Evolutionary conservation across 2,329 filamentous ascomycete genomes (phyloP).

Genomic region (Arthrobotrys conoides): DNA sequence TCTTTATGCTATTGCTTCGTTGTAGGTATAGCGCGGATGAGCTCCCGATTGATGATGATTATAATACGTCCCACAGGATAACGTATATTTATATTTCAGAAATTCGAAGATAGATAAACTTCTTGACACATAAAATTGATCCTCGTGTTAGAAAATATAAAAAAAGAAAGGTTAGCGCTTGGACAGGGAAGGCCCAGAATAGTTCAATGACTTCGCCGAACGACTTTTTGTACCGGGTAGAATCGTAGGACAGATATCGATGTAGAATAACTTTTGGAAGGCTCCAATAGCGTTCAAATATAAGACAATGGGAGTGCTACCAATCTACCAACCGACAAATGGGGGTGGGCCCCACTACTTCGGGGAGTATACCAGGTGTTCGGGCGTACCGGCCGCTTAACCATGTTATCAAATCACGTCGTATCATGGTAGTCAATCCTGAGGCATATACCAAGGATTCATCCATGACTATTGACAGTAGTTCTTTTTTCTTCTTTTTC

Average conservation of each 20-base stretch:
- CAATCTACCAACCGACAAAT: conserved; percentile 1
- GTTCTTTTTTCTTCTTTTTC: conserved; percentile 18
- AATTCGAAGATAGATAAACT: conserved; percentile 13
- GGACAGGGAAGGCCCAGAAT: conserved; percentile 18
- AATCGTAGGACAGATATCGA: conserved; percentile 17
- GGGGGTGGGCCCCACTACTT: conserved; percentile 2
- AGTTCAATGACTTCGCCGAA: conserved; percentile 26
- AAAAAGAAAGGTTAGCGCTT: conserved; percentile 38
- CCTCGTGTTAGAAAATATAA: conserved; percentile 20
- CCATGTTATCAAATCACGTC: conserved; percentile 34
- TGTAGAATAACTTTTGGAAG: conserved; percentile 8
- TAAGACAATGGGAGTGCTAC: conserved; percentile 23
- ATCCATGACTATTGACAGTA: conserved; percentile 32
- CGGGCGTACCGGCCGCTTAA: conserved; percentile 27
- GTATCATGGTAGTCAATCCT: conserved; percentile 18
- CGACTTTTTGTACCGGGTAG: conserved; percentile 22
- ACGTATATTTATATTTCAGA: conserved; percentile 48
- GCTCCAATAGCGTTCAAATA: conserved; percentile 18
- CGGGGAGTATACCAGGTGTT: conserved; percentile 13
- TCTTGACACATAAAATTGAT: conserved; percentile 28
- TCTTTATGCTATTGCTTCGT: conserved; percentile 2
- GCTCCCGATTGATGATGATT: conserved; percentile 25
- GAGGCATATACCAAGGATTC: conserved; percentile 45
- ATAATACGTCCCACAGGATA: conserved; percentile 47
- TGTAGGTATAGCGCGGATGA: conserved; percentile 24